Percentiles rank a stretch among this genome's conserved stretches.
Conservation (phyloP, 768 basidiomycete species). For the Macrolepiota fuliginosa region DNA sequence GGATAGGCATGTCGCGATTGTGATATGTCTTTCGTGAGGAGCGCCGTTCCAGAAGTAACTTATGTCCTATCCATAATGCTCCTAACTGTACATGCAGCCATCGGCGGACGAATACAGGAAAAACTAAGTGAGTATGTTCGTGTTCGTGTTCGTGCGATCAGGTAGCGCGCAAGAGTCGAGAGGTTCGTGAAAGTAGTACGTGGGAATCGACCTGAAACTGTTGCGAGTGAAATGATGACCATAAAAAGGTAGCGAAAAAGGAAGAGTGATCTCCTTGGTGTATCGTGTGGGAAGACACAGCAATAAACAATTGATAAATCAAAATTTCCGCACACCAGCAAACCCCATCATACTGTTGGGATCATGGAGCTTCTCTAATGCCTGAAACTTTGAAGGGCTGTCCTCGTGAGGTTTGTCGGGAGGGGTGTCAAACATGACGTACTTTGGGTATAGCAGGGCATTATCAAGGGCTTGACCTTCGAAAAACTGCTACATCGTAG, state of each 20-base stretch:
- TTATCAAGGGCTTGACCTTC: conserved; percentile 35
- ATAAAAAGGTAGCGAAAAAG: not conserved
- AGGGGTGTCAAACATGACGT: conserved; percentile 52
- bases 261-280: not conserved
- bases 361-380: conserved; percentile 46
- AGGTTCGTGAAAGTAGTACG: not conserved
- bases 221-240: not conserved
- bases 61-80: too few species aligned
- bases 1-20: not conserved
- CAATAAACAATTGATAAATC: not conserved
- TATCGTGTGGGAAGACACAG: not conserved
- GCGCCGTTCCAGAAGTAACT: not conserved
- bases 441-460: conserved; percentile 55
- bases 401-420: conserved; percentile 47
- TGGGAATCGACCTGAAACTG: too few species aligned
- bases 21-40: not conserved
- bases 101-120: too few species aligned
- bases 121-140: not conserved
- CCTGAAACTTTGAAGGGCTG: conserved; percentile 38
- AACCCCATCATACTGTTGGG: conserved; percentile 62
- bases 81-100: too few species aligned
- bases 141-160: not conserved
- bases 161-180: not conserved
- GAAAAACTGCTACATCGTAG: conserved; percentile 30
- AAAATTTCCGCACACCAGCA: conserved; percentile 64